Conservation (phyloP, 352 stramenopile species). For the Pythium biforme region DNA sequence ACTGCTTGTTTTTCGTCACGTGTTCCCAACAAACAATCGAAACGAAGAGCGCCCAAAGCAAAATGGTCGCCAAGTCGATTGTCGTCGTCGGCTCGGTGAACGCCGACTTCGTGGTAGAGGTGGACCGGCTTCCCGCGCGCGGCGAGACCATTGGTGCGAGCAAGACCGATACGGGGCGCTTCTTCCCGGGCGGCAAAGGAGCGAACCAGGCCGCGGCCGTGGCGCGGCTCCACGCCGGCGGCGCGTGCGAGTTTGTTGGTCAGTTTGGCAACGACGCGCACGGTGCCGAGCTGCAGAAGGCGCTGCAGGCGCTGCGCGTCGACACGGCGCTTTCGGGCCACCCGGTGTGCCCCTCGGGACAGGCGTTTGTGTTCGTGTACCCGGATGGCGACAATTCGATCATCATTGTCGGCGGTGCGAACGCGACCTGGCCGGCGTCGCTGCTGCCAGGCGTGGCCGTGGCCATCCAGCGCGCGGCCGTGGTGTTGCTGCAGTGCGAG, state of each 20-base stretch:
- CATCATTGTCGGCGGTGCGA: slow-evolving; percentile 78
- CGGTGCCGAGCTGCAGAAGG: slow-evolving; percentile 39
- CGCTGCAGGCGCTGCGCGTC: slow-evolving; percentile 36
- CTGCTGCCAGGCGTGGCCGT: slow-evolving; percentile 37
- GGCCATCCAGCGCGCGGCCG: slow-evolving; percentile 48
- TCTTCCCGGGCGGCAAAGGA: slow-evolving; percentile 74
- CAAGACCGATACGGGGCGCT: slow-evolving; percentile 57
- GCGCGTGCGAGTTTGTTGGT: slow-evolving; percentile 45
- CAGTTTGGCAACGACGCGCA: slow-evolving; percentile 80
- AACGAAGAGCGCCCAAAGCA: background rate
- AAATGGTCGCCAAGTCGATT: slow-evolving; percentile 27
- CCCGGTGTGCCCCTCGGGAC: slow-evolving; percentile 53
- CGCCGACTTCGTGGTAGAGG: slow-evolving; percentile 74
- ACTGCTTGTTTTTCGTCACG: background rate
- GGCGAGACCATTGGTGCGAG: slow-evolving; percentile 65
- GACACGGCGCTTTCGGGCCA: slow-evolving; percentile 41
- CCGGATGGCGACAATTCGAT: slow-evolving; percentile 84
- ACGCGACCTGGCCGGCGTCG: slow-evolving; percentile 51
- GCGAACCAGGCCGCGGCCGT: slow-evolving; percentile 76
- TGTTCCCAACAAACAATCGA: background rate
- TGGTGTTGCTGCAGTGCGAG: slow-evolving; percentile 76
- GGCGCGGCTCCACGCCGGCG: slow-evolving; percentile 40
- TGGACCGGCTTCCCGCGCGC: slow-evolving; percentile 58
- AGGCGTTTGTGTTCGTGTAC: slow-evolving; percentile 84
- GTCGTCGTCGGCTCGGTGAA: slow-evolving; percentile 85